phyloP scores from a whole-genome alignment of 345 rosid genomes.

The Nasturtium officinale region DNA sequence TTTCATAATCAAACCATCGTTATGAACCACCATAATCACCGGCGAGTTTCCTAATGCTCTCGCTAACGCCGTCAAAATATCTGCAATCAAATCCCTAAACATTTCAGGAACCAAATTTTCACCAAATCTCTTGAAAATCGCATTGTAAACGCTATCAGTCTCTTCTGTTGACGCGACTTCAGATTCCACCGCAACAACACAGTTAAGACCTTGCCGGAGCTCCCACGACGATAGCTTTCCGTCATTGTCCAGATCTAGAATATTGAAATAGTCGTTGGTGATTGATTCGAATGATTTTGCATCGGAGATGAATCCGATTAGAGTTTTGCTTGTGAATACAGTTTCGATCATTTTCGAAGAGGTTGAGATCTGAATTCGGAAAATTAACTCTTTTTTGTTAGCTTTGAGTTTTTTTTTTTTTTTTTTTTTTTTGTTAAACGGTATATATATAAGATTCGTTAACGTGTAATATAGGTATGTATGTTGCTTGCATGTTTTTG shows the following conservation, averaged over 20 bases:
- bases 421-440: background rate
- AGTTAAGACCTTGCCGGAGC: conserved; percentile 42
- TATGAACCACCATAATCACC: conserved; percentile 48
- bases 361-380: conserved; percentile 7
- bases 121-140: conserved; percentile 53
- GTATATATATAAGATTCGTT: background rate
- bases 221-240: conserved; percentile 45
- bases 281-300: conserved; percentile 37
- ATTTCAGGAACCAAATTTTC: conserved; percentile 36
- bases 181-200: conserved; percentile 44
- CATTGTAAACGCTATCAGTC: conserved; percentile 30
- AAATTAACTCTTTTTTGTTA: background rate
- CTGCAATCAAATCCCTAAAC: conserved; percentile 45
- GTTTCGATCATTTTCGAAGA: conserved; percentile 46
- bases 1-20: conserved; percentile 55
- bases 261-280: conserved; percentile 43
- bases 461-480: too few species aligned
- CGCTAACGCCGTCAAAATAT: conserved; percentile 61
- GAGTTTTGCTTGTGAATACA: conserved; percentile 47
- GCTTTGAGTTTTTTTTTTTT: too few species aligned
- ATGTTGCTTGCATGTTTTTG: conserved; percentile 22
- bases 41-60: conserved; percentile 53
- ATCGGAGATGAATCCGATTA: conserved; percentile 47
- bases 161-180: conserved; percentile 33
- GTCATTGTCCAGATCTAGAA: conserved; percentile 48